Percentiles rank a stretch among this genome's conserved stretches.
phyloP scores from a whole-genome alignment of 2,329 filamentous ascomycete genomes.

The Colletotrichum costaricense region DNA sequence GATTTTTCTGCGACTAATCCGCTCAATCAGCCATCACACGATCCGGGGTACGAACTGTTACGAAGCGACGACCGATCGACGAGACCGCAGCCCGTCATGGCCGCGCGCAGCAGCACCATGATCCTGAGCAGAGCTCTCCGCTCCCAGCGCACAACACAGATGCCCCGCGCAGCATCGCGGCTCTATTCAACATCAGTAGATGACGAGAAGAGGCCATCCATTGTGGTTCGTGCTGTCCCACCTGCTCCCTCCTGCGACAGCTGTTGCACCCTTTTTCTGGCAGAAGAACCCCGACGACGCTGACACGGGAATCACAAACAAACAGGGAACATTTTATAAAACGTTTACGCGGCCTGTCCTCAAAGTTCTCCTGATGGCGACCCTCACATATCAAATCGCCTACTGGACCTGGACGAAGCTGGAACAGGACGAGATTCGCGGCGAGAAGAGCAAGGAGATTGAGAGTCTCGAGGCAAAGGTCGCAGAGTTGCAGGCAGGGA shows the following conservation, averaged over 20 bases:
- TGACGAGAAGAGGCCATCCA: slow-evolving; percentile 28
- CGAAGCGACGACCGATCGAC: neutral
- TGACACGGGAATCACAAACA: neutral
- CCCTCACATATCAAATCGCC: slow-evolving; percentile 81
- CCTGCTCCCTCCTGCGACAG: neutral
- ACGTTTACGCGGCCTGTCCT: slow-evolving; percentile 78
- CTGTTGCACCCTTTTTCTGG: neutral
- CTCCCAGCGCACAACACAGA: slow-evolving; percentile 12
- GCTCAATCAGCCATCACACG: too few species aligned
- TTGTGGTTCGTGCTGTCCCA: slow-evolving; percentile 18
- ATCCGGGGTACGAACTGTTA: neutral
- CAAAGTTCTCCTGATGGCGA: slow-evolving; percentile 79
- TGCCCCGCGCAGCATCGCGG: neutral
- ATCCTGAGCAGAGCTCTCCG: slow-evolving; percentile 23
- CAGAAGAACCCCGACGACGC: neutral
- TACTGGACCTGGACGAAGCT: slow-evolving; percentile 82
- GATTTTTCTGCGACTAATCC: too few species aligned
- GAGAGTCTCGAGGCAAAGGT: slow-evolving; percentile 52
- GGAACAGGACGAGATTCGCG: slow-evolving; percentile 76
- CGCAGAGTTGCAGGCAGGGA: slow-evolving; percentile 44
- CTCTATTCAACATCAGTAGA: slow-evolving; percentile 24
- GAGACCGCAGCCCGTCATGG: slow-evolving; percentile 12
- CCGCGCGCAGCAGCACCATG: slow-evolving; percentile 10
- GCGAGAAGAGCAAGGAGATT: slow-evolving; percentile 53
- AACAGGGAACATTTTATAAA: slow-evolving; percentile 76